Percentiles rank a stretch among this genome's conserved stretches.
phyloP scores from a whole-genome alignment of 2,329 filamentous ascomycete genomes.

The Aureobasidium mangrovei region DNA sequence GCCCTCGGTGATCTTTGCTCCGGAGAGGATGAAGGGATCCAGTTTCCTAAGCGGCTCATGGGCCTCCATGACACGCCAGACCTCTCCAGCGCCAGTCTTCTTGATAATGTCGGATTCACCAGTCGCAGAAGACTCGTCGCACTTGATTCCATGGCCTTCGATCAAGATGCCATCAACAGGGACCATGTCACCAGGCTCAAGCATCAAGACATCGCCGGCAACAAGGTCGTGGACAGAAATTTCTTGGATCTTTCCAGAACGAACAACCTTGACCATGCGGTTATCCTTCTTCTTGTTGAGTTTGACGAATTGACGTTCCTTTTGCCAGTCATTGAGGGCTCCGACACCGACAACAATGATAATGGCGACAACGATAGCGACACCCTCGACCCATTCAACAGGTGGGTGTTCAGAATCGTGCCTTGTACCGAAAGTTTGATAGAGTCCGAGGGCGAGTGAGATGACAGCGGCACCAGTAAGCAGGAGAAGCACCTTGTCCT shows the following conservation, averaged over 20 bases:
- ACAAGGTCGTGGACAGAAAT: slow-evolving; percentile 63
- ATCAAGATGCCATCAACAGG: slow-evolving; percentile 66
- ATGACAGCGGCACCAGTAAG: slow-evolving; percentile 63
- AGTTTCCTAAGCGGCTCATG: slow-evolving; percentile 55
- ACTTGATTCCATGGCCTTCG: slow-evolving; percentile 58
- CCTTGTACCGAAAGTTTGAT: slow-evolving; percentile 55
- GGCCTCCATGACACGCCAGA: slow-evolving; percentile 55
- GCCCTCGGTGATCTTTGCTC: slow-evolving; percentile 67
- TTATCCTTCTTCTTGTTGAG: slow-evolving; percentile 74
- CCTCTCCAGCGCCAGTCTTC: slow-evolving; percentile 57
- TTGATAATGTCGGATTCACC: slow-evolving; percentile 66
- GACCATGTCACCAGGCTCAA: slow-evolving; percentile 65
- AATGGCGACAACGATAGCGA: slow-evolving; percentile 70
- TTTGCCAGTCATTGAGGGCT: slow-evolving; percentile 74
- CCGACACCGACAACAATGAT: slow-evolving; percentile 67
- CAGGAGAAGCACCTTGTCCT: slow-evolving; percentile 69
- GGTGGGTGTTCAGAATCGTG: slow-evolving; percentile 47
- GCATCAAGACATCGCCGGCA: slow-evolving; percentile 63
- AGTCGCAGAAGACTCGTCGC: slow-evolving; percentile 66
- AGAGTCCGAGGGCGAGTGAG: slow-evolving; percentile 65
- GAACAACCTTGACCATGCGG: slow-evolving; percentile 62
- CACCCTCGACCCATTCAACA: slow-evolving; percentile 74
- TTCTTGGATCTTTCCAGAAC: slow-evolving; percentile 63
- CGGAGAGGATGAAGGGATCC: slow-evolving; percentile 82
- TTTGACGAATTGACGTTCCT: slow-evolving; percentile 72